Evolutionary conservation across 202 grass and related monocot species (phyloP), one percentile per base, ranked within the genome.

Genomic region (Eragrostis tef): DNA sequence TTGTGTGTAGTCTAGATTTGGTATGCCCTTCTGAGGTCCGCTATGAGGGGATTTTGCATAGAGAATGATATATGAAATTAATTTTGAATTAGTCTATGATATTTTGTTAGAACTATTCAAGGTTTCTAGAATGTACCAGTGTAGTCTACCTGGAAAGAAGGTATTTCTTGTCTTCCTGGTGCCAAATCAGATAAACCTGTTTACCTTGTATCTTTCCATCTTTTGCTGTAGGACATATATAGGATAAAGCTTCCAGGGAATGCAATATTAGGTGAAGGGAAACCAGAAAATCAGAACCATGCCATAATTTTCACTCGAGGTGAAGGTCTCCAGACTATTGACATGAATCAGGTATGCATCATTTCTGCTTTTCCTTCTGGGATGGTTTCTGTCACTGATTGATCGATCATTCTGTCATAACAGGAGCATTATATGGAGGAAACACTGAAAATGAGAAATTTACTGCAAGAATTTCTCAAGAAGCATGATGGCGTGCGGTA

Each of bases 231-330:
- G 95, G 95, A 93, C 71, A 94, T 98, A 77, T 98, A 98, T 86
- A 86, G 88, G 80, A 94, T 94, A 88, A 98, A 98, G 87, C 95
- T 98, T 72, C 95, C 92, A 46, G 95, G 95, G 53, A 90, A 89
- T 74, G 90, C 95, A 70, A 90, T 98, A 34, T 57, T 98, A 70
- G 95, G 95, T 68, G 95, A 98, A 93, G 95, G 92, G 11, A 98
- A 98, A 77, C 92, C 95, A 61, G 95, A 98, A 89, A 98, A 98
- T 90, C 95, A 98, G 77, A 98, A 98, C 79, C 95, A 98, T 90
- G 95, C 95, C 10, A 90, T 98, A 81, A 98, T 94, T 77, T 98
- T 98, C 70, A 98, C 95, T 3, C 86, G 95, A 54, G 95, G 92
- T 60, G 95, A 98, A 88, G 90, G 92, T 67, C 90, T 98, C 19